Evolutionary conservation across 495 filamentous ascomycete genomes (phyloP).

Genomic region (Halenospora varia): DNA sequence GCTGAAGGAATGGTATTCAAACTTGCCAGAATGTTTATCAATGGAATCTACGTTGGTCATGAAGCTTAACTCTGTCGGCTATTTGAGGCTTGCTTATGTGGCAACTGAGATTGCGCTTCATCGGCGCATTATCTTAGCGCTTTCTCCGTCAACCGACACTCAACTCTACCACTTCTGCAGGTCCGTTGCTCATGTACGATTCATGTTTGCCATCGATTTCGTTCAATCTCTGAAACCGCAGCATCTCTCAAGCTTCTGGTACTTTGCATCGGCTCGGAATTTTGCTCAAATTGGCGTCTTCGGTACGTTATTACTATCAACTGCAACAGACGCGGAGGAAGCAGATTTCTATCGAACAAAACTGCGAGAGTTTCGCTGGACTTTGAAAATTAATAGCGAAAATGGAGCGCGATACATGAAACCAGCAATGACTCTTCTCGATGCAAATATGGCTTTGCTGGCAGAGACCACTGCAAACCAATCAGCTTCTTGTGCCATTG

Average conservation of each 20-base stretch:
- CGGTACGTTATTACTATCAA: conserved; percentile 76
- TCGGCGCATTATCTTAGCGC: conserved; percentile 69
- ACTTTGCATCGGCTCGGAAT: conserved; percentile 73
- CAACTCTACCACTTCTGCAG: conserved; percentile 91
- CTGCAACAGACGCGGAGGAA: conserved; percentile 77
- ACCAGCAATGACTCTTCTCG: conserved; percentile 22
- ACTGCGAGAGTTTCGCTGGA: conserved; percentile 90
- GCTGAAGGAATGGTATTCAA: conserved; percentile 74
- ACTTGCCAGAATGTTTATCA: conserved; percentile 57
- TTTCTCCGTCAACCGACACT: conserved; percentile 46
- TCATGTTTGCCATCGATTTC: conserved; percentile 74
- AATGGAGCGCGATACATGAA: conserved; percentile 48
- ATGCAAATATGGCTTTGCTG: conserved; percentile 22
- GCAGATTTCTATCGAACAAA: conserved; percentile 86
- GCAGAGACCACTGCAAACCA: conserved; percentile 1
- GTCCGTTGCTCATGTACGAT: conserved; percentile 74
- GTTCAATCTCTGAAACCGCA: conserved; percentile 68
- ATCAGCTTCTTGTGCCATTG: neutral
- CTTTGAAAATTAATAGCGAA: conserved; percentile 78
- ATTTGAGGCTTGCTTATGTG: conserved; percentile 78
- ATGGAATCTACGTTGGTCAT: conserved; percentile 54
- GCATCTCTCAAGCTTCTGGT: conserved; percentile 75
- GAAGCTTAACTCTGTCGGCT: conserved; percentile 60
- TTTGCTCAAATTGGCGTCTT: conserved; percentile 80
- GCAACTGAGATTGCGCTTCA: conserved; percentile 83